phyloP scores from a whole-genome alignment of 2,329 filamentous ascomycete species.

The Pseudogymnoascus sp. region DNA sequence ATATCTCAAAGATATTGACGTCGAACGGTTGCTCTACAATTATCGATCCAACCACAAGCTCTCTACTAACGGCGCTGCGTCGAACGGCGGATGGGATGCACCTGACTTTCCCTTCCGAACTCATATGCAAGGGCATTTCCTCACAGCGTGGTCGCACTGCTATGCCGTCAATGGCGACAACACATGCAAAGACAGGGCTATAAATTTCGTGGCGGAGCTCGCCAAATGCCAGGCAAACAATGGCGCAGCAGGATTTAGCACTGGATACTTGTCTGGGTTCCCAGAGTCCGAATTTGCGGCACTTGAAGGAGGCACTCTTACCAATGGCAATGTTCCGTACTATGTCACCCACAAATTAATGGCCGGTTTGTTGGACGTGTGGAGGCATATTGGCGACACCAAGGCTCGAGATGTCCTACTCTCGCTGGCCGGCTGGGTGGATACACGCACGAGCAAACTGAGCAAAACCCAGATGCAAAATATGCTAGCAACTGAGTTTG shows the following conservation, averaged over 20 bases:
- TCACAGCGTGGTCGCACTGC: conserved; percentile 44
- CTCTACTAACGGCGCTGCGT: conserved; percentile 37
- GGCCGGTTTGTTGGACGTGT: conserved; percentile 40
- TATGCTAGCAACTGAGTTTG: conserved; percentile 43
- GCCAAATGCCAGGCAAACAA: conserved; percentile 47
- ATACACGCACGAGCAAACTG: conserved; percentile 37
- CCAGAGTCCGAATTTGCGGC: conserved; percentile 42
- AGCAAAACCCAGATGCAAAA: conserved; percentile 40
- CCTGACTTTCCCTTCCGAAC: conserved; percentile 46
- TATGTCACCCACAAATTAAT: conserved; percentile 44
- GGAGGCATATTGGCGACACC: conserved; percentile 36
- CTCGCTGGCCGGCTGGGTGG: conserved; percentile 41
- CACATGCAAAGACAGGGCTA: conserved; percentile 39
- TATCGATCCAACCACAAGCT: conserved; percentile 41
- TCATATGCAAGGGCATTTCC: conserved; percentile 44
- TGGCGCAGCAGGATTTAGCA: conserved; percentile 34
- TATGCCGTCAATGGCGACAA: conserved; percentile 34
- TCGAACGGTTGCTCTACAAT: conserved; percentile 39
- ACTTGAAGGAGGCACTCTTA: conserved; percentile 37
- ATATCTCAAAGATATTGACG: conserved; percentile 40
- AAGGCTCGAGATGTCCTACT: conserved; percentile 39
- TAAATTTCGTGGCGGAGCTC: conserved; percentile 33
- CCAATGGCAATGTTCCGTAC: conserved; percentile 45
- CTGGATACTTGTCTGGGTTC: conserved; percentile 44
- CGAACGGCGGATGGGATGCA: conserved; percentile 46